These are phyloP conservation scores for Chrysosporium queenslandicum DNA, from an alignment of 2,329 filamentous ascomycete genomes.

Conservation along the genomic window DNA sequence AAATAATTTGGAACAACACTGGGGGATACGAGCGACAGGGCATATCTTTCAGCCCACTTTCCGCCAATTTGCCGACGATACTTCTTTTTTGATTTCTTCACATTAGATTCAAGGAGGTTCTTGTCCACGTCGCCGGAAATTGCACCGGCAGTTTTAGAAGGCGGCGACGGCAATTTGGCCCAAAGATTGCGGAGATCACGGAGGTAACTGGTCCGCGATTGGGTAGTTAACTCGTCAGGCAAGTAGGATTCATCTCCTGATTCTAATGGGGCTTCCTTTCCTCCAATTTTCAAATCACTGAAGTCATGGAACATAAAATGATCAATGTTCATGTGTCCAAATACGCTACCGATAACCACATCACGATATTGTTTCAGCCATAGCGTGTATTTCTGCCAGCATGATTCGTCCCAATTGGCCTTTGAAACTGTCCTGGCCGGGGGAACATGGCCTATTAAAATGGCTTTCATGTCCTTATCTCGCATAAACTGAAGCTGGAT, in stretches of 20 bases:
- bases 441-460: conserved; percentile 87
- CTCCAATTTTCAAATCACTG: conserved; percentile 57
- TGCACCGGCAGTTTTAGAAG: conserved; percentile 18
- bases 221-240: conserved; percentile 46
- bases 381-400: conserved; percentile 93
- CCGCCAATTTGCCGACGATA: conserved; percentile 63
- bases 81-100: conserved; percentile 41
- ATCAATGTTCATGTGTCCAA: conserved; percentile 97
- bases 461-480: conserved; percentile 79
- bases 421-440: conserved; percentile 79
- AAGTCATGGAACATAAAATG: conserved; percentile 91
- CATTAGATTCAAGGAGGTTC: conserved; percentile 29
- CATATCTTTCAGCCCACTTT: conserved; percentile 73
- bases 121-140: neutral
- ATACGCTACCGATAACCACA: conserved; percentile 67
- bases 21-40: conserved; percentile 67
- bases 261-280: conserved; percentile 20
- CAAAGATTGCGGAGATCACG: conserved; percentile 67
- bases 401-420: conserved; percentile 86
- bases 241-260: neutral
- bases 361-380: conserved; percentile 89
- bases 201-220: conserved; percentile 70
- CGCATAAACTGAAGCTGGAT: conserved; percentile 78
- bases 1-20: conserved; percentile 91
- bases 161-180: conserved; percentile 59